Percentiles rank a stretch among this genome's conserved stretches.
Evolutionary conservation across 2,329 filamentous ascomycete species (phyloP).

Genomic region (Epichloe typhina): DNA sequence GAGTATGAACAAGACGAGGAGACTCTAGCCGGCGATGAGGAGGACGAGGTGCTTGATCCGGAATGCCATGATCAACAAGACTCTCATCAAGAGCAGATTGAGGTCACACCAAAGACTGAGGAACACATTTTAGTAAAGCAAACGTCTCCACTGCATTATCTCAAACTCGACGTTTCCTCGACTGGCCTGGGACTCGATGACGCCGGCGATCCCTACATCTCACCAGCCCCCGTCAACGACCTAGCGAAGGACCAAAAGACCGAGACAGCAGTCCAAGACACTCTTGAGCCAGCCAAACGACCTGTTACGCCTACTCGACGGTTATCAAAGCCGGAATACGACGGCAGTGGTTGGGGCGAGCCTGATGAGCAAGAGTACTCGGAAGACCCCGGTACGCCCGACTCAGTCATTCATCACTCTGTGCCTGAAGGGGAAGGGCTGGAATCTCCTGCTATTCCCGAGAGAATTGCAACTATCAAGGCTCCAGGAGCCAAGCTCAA

Average conservation of each 20-base stretch:
- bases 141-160: slow-evolving; percentile 10
- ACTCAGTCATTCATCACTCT: slow-evolving; percentile 78
- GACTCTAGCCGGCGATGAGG: slow-evolving; percentile 39
- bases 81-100: background rate
- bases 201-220: background rate
- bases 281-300: slow-evolving; percentile 24
- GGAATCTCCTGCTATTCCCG: slow-evolving; percentile 58
- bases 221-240: background rate
- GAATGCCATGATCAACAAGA: background rate
- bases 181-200: slow-evolving; percentile 22
- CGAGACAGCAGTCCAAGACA: slow-evolving; percentile 20
- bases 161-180: slow-evolving; percentile 10
- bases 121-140: background rate
- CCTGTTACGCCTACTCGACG: slow-evolving; percentile 36
- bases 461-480: slow-evolving; percentile 77
- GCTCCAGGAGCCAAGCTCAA: slow-evolving; percentile 77
- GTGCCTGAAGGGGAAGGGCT: slow-evolving; percentile 32
- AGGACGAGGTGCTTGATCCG: slow-evolving; percentile 22
- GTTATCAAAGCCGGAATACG: slow-evolving; percentile 48
- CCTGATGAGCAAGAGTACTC: slow-evolving; percentile 37
- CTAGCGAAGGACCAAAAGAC: slow-evolving; percentile 1
- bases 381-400: slow-evolving; percentile 60
- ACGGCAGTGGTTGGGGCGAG: slow-evolving; percentile 48
- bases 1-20: slow-evolving; percentile 52
- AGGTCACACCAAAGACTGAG: background rate